Evolutionary conservation across 768 basidiomycete species (phyloP), one percentile per base, ranked within the genome.

Genomic region (Xerocomus spinulosus): DNA sequence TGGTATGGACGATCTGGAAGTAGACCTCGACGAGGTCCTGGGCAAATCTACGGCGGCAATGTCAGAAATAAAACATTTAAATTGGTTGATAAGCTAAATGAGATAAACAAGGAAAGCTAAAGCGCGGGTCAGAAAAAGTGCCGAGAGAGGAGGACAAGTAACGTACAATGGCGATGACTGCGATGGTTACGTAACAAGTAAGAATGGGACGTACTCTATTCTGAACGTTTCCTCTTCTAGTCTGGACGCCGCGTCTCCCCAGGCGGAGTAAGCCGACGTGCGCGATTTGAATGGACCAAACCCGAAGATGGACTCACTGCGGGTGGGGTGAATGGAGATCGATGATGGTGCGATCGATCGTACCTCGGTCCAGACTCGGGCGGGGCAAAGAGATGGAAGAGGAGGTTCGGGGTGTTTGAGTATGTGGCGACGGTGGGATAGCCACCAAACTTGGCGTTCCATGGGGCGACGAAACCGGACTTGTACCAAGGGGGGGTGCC

Each of bases 21-120:
- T 85, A 97, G 37, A 94, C 91, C 69, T 96, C 92, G 60, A 95
- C 83, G 44, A 96, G 83, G 70, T 97, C 92, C 44, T 87, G 80
- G 3, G 92, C 87, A 60, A 97, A 89, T 68, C 93, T 96, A 48
- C 36, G 54, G n/a, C n/a, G 13, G 28, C 24, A 48, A 45, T 46
- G 56, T 55, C 26, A 52, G 48, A 32, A 46, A 32, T 17, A 48
- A 42, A 44, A 42, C 38, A 50, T 33, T 53, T 42, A 39, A 44
- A 51, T 33, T 29, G 46, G 54, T 51, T 46, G 59, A 68, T 64
- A 62, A 56, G 55, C 59, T 45, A 63, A 62, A 50, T 57, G 59
- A 46, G 32, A 40, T 48, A 47, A 42, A 29, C 42, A 49, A 46
- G 51, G 56, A 42, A 40, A 51, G 48, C 49, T 58, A 30, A 43